These are phyloP conservation scores for Gentiana macrophylla DNA, from an alignment of 257 asterid species.

Conservation along the genomic window DNA sequence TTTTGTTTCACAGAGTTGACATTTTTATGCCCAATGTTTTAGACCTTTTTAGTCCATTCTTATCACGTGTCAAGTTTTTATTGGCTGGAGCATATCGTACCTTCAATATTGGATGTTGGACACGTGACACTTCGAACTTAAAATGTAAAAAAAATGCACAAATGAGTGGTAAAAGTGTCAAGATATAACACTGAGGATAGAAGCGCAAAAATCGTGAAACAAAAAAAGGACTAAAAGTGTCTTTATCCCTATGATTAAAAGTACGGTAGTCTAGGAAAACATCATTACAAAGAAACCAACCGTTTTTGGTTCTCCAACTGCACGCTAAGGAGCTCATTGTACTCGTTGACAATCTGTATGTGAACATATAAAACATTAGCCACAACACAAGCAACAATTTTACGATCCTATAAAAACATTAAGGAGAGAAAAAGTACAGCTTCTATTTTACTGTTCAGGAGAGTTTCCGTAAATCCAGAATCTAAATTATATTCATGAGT, in stretches of 20 bases:
- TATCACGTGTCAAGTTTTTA: too few relatives aligned
- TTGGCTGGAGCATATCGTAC: too few relatives aligned
- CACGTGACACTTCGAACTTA: too few relatives aligned
- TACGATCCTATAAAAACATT: constrained; percentile 5
- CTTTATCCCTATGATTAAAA: too few relatives aligned
- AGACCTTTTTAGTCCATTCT: too few relatives aligned
- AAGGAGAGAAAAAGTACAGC: constrained; percentile 33
- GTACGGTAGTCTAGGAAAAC: background rate
- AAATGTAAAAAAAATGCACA: too few relatives aligned
- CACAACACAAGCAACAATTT: background rate
- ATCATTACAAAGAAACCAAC: constrained; percentile 31
- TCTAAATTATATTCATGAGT: constrained; percentile 28
- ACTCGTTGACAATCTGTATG: constrained; percentile 82
- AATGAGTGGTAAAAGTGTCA: too few relatives aligned
- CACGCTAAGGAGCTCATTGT: constrained; percentile 75
- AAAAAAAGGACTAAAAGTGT: too few relatives aligned
- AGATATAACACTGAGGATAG: too few relatives aligned
- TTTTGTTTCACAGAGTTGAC: too few relatives aligned
- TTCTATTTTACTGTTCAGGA: constrained; percentile 59
- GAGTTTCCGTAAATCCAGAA: constrained; percentile 40
- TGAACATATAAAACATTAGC: background rate
- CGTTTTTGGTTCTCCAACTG: constrained; percentile 89
- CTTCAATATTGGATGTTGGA: too few relatives aligned
- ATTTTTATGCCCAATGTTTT: too few relatives aligned
- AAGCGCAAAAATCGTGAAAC: background rate